Base-by-base conservation (phyloP, 768 basidiomycete genomes). In the Mycena epipterygia region DNA sequence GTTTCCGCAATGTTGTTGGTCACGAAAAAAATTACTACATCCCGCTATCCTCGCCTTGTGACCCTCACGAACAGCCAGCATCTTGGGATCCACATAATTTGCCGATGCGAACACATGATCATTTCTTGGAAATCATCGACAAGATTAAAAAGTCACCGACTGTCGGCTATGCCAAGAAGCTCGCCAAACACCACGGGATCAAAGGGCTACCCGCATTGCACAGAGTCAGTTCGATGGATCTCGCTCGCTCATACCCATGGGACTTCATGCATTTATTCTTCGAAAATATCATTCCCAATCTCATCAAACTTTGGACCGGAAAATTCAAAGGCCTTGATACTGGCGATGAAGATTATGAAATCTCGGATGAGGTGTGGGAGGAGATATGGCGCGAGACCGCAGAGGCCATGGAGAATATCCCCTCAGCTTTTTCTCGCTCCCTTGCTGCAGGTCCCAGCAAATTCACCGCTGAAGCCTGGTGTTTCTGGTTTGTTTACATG, bases 251-350 rank as follows among this genome's bases (percentile, higher is more conserved):
- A 0, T 74, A 81, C 7, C 84, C 85, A 0, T 83, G 80, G 74
- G 86, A 87, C 55, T 82, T 81, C 68, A 86, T 88, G 83, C 87
- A 89, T 84, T 73, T 85, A 0, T 67, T 87, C 33, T 81, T 77
- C 46, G 85, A 87, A 64, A 87, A 88, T 65, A 65, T 84, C 2
- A 65, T 83, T 13, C 73, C 0, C 85, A 85, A 84, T 33, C 73
- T 86, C 5, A 66, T 83, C 13, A 14, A 59, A 0, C 72, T 82
- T 0, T 85, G 83, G 82, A 80, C 77, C 1, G 81, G 81, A 0
- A 62, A 74, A 3, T 84, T 75, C 74, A 83, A 82, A 62, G 78
- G 71, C 1, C 68, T 81, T 1, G 77, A 82, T 33, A 46, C 59
- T 2, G 77, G 80, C 0, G 37, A 16, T 13, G 79, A 65, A 30